Evolutionary conservation across 108 stramenopile species (phyloP), one percentile per base, ranked within the genome.

Genomic region (Stephanodiscus triporus): DNA sequence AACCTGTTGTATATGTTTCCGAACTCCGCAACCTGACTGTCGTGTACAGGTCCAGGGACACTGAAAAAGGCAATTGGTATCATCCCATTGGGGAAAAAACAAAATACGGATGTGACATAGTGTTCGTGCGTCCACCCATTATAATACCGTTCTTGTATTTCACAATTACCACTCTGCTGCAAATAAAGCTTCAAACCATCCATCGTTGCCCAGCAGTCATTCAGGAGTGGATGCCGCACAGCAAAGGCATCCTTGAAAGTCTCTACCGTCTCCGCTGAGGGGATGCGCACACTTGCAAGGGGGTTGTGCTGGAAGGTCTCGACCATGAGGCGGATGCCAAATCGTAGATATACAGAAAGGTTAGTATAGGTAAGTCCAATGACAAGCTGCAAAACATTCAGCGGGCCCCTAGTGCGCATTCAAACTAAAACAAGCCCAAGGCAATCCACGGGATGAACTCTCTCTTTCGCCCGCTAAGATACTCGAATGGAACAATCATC

Each of bases 41-140:
- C 63, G 24, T 64, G 63, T 45, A 9, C 17, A 11, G 42, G 1
- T 16, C 42, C 63, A 42, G 63, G 63, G 13, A 42, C 37, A 9
- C 22, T 64, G 14, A 64, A 23, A 20, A 64, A 64, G 16, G 63
- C 42, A 19, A 64, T 64, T 40, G 63, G 63, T 1, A 64, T 64
- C 6, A 40, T 64, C 16, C 42, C 63, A 45, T 64, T 42, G 16
- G 63, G 63, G 24, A 38, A 64, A 42, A 64, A 64, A 8, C 10
- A 13, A 42, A 64, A 17, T 19, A 40, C 63, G 2, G 42, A 14
- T 23, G 14, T 43, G 34, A 64, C 42, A 22, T 43, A 64, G 20
- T 64, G 63, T 1, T 4, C 19, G 43, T 64, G 63, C 23, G 40
- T 64, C 63, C 63, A 64, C 3, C 63, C 42, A 64, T 64, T 64